Base-by-base conservation (phyloP, 2,329 filamentous ascomycete species). In the Ascochyta viciae-villosae region DNA sequence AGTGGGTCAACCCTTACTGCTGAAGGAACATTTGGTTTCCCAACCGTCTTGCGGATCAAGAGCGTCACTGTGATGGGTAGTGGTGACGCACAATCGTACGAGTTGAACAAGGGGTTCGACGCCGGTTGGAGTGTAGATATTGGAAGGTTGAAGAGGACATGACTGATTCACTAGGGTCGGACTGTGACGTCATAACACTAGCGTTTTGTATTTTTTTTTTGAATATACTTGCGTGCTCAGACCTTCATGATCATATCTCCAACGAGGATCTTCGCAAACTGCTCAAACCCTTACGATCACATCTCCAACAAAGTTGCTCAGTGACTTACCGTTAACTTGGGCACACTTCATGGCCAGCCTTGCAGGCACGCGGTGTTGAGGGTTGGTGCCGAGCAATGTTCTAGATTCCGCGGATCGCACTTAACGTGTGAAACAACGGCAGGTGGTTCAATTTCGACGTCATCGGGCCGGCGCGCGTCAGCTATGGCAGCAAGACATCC, bases 21-120 rank as follows among this genome's bases (percentile, higher is more conserved):
- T 54, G 76, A 76, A 10, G 87, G 87, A 0, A 75, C 70, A 2
- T 89, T 88, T 70, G 82, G 78, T 0, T 87, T 83, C 67, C 31
- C 57, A 9, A 67, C 69, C 3, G 53, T 44, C 8, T 49, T 72
- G 9, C 57, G 58, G 6, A 57, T 73, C 6, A 64, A 58, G 50
- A 69, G 64, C 16, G 44, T 70, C 16, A 69, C 65, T 12, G 52
- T 73, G 23, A 44, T 71, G 50, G 65, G 63, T 4, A 52, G 43
- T 16, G 56, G 45, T 29, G 64, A 53, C 22, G 49, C 61, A 23
- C 49, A 58, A 35, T 66, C 61, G 53, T 71, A 68, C 47, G 58
- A 62, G 31, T 33, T 73, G 48, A 60, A 68, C 43, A 60, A 67
- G 52, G 54, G 62, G 16, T 48, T 72, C 50, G 57, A 57, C 52